Conservation (phyloP, 2,329 filamentous ascomycete genomes). For the Penicillium sp. region DNA sequence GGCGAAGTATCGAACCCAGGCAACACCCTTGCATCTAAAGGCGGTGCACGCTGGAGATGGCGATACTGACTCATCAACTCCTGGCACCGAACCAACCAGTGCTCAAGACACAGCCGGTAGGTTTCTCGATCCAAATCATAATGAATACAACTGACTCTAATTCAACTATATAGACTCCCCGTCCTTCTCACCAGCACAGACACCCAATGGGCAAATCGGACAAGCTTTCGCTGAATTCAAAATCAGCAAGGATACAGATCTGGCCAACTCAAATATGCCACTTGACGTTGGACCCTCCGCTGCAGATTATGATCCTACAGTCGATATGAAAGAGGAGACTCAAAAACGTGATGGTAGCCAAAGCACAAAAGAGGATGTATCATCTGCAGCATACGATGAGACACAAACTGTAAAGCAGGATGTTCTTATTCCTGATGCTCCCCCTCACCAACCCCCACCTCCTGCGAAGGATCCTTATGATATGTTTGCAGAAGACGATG, state of each 20-base stretch:
- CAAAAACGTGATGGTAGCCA: constrained; percentile 65
- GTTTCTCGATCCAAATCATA: constrained; percentile 7
- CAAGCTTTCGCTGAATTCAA: constrained; percentile 62
- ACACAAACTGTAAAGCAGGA: constrained; percentile 56
- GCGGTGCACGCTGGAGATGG: constrained; percentile 64
- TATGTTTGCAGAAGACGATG: constrained; percentile 67
- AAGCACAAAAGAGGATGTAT: constrained; percentile 57
- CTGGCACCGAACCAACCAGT: constrained; percentile 47
- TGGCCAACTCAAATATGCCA: constrained; percentile 57
- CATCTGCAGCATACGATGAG: constrained; percentile 60
- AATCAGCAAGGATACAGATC: constrained; percentile 66
- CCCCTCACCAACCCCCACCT: constrained; percentile 30
- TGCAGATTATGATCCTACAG: constrained; percentile 85
- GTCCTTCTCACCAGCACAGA: constrained; percentile 47
- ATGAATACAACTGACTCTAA: constrained; percentile 7
- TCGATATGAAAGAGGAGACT: constrained; percentile 84
- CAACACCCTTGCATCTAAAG: constrained; percentile 73
- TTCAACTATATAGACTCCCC: constrained; percentile 27
- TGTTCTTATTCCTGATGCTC: constrained; percentile 47
- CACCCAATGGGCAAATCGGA: constrained; percentile 50
- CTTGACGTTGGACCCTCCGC: constrained; percentile 70
- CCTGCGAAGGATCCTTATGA: constrained; percentile 57
- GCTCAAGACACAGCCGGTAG: constrained; percentile 42
- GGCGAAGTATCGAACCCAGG: constrained; percentile 72
- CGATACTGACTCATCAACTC: constrained; percentile 57